Evolutionary conservation across 352 stramenopile species (phyloP).

Genomic region (Pythium pectinolyticum): DNA sequence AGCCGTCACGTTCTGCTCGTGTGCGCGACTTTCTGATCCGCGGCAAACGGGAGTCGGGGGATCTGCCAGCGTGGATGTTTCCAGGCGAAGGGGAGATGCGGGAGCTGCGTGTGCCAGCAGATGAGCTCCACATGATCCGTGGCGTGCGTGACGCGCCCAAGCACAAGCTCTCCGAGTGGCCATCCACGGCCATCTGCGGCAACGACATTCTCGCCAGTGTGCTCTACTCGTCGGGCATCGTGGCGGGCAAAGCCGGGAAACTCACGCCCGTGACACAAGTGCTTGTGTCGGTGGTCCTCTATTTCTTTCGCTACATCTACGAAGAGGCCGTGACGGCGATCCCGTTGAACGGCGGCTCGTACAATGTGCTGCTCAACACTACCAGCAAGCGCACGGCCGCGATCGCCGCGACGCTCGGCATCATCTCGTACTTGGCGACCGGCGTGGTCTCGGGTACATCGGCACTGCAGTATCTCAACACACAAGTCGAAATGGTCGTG

Average conservation of each 20-base stretch:
- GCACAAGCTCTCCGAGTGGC: constrained; percentile 57
- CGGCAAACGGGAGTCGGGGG: constrained; percentile 19
- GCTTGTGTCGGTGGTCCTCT: constrained; percentile 54
- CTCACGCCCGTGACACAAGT: constrained; percentile 70
- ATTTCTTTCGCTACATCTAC: constrained; percentile 75
- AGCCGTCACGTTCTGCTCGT: constrained; percentile 19
- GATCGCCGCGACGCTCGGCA: constrained; percentile 71
- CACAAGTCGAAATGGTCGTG: constrained; percentile 27
- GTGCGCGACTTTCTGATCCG: constrained; percentile 34
- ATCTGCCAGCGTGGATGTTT: constrained; percentile 38
- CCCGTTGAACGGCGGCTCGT: constrained; percentile 83
- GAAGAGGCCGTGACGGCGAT: constrained; percentile 82
- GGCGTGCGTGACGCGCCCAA: constrained; percentile 24
- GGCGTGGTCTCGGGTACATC: constrained; percentile 49
- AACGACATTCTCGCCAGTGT: constrained; percentile 86
- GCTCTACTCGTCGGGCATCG: constrained; percentile 56
- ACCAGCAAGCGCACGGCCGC: constrained; percentile 78
- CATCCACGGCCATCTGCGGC: constrained; percentile 81
- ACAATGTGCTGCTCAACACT: constrained; percentile 88
- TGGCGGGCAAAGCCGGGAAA: constrained; percentile 54
- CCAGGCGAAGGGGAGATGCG: constrained; percentile 23
- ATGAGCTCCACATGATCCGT: constrained; percentile 34
- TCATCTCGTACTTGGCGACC: constrained; percentile 87
- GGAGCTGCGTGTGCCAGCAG: constrained; percentile 22
- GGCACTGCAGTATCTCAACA: constrained; percentile 43